Evolutionary conservation across 768 basidiomycete species (phyloP).

Genomic region (Inosperma sp.): DNA sequence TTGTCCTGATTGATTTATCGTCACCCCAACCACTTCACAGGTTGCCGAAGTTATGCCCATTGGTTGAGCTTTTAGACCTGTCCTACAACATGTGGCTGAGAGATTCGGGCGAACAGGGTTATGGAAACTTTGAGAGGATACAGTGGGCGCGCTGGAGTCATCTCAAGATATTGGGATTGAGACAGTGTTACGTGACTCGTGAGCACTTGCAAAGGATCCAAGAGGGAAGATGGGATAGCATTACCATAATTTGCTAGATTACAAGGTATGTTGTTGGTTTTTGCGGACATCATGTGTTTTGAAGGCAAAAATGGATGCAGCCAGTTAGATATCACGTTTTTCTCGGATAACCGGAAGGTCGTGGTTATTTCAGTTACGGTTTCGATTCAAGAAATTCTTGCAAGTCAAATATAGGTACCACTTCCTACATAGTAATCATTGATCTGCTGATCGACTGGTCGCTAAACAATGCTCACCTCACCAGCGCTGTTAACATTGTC

Average conservation of each 20-base stretch:
- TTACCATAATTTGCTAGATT: conserved; percentile 32
- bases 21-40: conserved; percentile 48
- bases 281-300: no score
- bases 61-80: conserved; percentile 59
- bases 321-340: no score
- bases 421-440: conserved; percentile 23
- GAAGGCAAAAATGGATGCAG: no score
- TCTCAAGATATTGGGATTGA: conserved; percentile 51
- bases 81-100: conserved; percentile 57
- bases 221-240: conserved; percentile 60
- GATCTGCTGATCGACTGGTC: no score
- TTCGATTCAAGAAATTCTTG: conserved; percentile 47
- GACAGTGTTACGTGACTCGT: conserved; percentile 46
- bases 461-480: no score
- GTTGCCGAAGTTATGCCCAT: conserved; percentile 54
- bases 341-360: no score
- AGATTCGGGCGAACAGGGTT: conserved; percentile 24
- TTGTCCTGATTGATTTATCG: conserved; percentile 53
- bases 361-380: conserved; percentile 17
- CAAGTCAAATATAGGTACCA: conserved; percentile 54
- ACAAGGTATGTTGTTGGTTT: neutral
- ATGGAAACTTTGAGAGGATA: conserved; percentile 42
- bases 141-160: conserved; percentile 56
- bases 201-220: conserved; percentile 48
- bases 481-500: conserved; percentile 28